A percentile compares a stretch with the other conserved stretches of the same genome.
phyloP scores from a whole-genome alignment of 768 basidiomycete genomes.

The Cantharellus cinnabarinus region DNA sequence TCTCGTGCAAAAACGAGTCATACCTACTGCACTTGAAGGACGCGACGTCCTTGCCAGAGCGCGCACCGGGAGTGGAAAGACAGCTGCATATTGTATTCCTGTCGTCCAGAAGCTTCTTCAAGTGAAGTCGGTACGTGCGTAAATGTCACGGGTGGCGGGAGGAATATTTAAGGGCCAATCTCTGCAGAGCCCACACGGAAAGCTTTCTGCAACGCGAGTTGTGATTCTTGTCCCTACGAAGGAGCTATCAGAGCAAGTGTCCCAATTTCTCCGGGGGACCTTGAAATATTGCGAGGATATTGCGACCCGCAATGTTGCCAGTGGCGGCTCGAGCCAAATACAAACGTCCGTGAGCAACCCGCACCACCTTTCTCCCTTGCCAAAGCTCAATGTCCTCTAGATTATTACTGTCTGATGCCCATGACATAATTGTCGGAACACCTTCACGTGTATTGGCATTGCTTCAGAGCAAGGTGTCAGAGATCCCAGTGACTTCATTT shows the following conservation, averaged over 20 bases:
- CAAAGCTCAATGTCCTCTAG: slow-evolving; percentile 15
- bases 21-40: slow-evolving; percentile 78
- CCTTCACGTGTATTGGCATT: slow-evolving; percentile 49
- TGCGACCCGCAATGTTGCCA: slow-evolving; percentile 50
- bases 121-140: slow-evolving; percentile 49
- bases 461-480: slow-evolving; percentile 42
- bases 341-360: slow-evolving; percentile 29
- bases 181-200: slow-evolving; percentile 18
- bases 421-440: slow-evolving; percentile 63
- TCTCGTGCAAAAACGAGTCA: slow-evolving; percentile 75
- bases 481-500: background rate
- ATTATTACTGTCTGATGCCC: slow-evolving; percentile 39
- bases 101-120: slow-evolving; percentile 71
- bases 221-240: slow-evolving; percentile 76
- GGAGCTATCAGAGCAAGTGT: slow-evolving; percentile 83
- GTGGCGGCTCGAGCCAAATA: slow-evolving; percentile 46
- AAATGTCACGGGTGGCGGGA: background rate
- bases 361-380: background rate
- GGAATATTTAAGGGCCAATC: background rate
- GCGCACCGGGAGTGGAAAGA: slow-evolving; percentile 92
- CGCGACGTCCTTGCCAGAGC: slow-evolving; percentile 85
- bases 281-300: slow-evolving; percentile 67
- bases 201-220: slow-evolving; percentile 42
- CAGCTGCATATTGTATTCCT: slow-evolving; percentile 86
- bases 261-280: slow-evolving; percentile 41